Conservation (phyloP, 371 early-diverging fungal genomes). For the Mortierella sp. region DNA sequence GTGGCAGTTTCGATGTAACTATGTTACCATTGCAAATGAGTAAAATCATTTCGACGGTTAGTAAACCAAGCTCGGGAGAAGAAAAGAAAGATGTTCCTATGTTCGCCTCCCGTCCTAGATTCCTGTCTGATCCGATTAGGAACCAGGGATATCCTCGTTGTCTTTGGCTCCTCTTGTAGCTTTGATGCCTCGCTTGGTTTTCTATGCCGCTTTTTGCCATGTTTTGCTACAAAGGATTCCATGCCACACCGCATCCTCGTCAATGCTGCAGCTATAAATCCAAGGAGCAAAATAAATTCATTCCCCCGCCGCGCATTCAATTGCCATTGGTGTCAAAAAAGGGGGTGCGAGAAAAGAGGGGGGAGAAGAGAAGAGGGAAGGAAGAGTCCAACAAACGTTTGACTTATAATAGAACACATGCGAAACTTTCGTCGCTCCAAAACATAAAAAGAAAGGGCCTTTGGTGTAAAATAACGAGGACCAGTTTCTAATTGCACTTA, state of each 20-base stretch:
- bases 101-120: not conserved
- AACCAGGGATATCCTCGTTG: not conserved
- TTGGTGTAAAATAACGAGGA: not conserved
- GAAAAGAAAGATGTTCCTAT: not conserved
- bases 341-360: not conserved
- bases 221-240: not conserved
- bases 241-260: not conserved
- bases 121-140: not conserved
- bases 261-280: not conserved
- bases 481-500: conserved; percentile 62
- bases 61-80: too few species aligned
- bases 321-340: not conserved
- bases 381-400: not conserved
- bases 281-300: conserved; percentile 68
- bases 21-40: not conserved
- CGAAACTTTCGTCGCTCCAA: not conserved
- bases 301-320: conserved; percentile 63
- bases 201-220: not conserved
- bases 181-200: not conserved
- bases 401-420: not conserved
- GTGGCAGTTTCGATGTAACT: conserved; percentile 91
- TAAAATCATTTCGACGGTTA: too few species aligned
- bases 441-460: not conserved
- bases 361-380: not conserved
- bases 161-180: not conserved